A percentile compares a stretch with the other conserved stretches of the same genome.
These are phyloP conservation scores for Macrolepiota albuminosa DNA, from an alignment of 768 basidiomycete species.

Conservation along the genomic window DNA sequence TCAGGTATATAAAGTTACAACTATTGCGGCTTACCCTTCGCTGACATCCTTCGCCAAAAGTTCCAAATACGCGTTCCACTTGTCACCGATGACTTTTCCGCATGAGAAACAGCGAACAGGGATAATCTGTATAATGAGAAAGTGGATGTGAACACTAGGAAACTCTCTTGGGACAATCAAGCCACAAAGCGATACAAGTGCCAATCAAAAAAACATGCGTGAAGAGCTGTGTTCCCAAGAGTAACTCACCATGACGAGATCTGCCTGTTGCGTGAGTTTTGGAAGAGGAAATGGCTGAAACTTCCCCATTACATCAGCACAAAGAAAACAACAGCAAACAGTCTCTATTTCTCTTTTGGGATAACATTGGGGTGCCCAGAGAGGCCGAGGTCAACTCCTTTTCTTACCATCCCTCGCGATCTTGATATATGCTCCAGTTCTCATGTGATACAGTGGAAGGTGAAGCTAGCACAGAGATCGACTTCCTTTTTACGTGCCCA, in stretches of 20 bases:
- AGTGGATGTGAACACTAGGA: not conserved
- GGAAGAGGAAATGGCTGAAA: not conserved
- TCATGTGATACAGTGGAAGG: too few species aligned
- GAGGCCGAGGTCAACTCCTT: too few species aligned
- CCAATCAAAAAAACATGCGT: not conserved
- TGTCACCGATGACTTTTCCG: slow-evolving; percentile 96
- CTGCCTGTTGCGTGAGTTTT: not conserved
- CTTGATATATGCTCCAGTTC: too few species aligned
- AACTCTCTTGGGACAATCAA: not conserved
- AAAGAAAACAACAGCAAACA: not conserved
- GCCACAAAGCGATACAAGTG: not conserved
- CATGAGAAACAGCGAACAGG: slow-evolving; percentile 95
- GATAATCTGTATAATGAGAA: slow-evolving; percentile 65
- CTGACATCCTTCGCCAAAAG: slow-evolving; percentile 74
- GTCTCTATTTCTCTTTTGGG: too few species aligned
- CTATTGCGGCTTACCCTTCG: slow-evolving; percentile 67
- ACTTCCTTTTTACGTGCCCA: not conserved
- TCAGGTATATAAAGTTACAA: not conserved
- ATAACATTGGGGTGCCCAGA: not conserved
- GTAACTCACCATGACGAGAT: slow-evolving; percentile 4
- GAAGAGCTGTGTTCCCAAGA: too few species aligned
- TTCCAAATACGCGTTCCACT: slow-evolving; percentile 87
- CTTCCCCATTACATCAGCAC: slow-evolving; percentile 3
- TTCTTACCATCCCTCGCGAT: too few species aligned
- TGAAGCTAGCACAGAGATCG: not conserved